Conservation (phyloP, 1,284 basidiomycete species). For the Microbotryum intermedium region DNA sequence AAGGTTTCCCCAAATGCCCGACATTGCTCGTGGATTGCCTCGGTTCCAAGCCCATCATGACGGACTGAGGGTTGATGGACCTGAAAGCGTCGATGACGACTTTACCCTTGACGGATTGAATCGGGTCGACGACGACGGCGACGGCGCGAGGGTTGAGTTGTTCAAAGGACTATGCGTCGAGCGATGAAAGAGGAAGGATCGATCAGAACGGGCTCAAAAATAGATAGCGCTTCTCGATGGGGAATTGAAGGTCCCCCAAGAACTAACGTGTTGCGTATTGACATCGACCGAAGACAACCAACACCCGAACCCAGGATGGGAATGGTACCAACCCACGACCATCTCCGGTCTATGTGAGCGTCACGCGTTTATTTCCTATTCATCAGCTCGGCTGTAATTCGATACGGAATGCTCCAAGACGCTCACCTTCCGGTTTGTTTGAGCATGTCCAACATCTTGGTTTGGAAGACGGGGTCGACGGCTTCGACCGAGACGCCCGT, state of each 20-base stretch:
- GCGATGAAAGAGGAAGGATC: no score
- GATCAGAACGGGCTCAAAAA: not conserved
- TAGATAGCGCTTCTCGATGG: not conserved
- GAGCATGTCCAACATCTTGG: constrained; percentile 97
- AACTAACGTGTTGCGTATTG: constrained; percentile 87
- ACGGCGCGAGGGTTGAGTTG: constrained; percentile 89
- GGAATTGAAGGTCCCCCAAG: not conserved
- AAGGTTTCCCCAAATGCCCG: constrained; percentile 96
- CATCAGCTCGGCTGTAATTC: no score
- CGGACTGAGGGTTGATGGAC: constrained; percentile 77
- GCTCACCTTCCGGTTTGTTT: constrained; percentile 93
- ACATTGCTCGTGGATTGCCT: constrained; percentile 97
- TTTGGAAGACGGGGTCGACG: constrained; percentile 98
- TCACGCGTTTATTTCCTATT: no score
- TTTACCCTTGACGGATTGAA: constrained; percentile 84
- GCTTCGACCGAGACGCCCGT: constrained; percentile 98
- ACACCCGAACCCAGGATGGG: constrained; percentile 98
- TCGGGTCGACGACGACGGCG: constrained; percentile 96
- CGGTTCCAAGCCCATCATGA: constrained; percentile 79
- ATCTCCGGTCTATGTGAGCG: constrained; percentile 67
- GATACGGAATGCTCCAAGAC: no score
- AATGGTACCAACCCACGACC: constrained; percentile 99
- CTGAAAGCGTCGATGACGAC: constrained; percentile 99
- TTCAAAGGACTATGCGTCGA: constrained; percentile 82
- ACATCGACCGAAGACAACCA: constrained; percentile 99